Evolutionary conservation across 495 filamentous ascomycete genomes (phyloP).

Genomic region (Penicillium samsonianum): DNA sequence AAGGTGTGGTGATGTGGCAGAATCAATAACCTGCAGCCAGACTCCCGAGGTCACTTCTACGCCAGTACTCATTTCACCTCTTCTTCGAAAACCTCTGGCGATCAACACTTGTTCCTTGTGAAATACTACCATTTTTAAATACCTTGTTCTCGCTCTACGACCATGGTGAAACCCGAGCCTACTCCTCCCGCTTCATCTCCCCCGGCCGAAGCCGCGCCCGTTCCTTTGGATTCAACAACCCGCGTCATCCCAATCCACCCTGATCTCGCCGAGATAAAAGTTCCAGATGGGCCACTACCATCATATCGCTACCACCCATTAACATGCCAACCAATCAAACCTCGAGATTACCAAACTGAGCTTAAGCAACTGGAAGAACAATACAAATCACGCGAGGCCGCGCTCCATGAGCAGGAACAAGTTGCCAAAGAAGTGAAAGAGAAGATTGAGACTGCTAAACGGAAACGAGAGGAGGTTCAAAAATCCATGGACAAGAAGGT

Average conservation of each 20-base stretch:
- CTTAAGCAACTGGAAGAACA: slow-evolving; percentile 43
- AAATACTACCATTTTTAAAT: background rate
- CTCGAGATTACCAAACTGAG: slow-evolving; percentile 32
- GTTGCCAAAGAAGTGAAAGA: slow-evolving; percentile 42
- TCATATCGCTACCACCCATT: slow-evolving; percentile 41
- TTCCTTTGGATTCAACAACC: slow-evolving; percentile 39
- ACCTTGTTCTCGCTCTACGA: background rate
- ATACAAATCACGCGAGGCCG: slow-evolving; percentile 38
- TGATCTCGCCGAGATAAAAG: slow-evolving; percentile 41
- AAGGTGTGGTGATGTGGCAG: background rate
- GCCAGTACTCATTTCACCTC: background rate
- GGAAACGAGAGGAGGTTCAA: slow-evolving; percentile 45
- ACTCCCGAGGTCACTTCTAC: background rate
- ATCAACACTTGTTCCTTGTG: background rate
- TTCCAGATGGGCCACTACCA: slow-evolving; percentile 37
- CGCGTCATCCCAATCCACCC: slow-evolving; percentile 47
- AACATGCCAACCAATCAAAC: slow-evolving; percentile 40
- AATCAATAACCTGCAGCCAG: slow-evolving; percentile 1
- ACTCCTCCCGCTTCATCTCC: slow-evolving; percentile 37
- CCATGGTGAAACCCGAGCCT: slow-evolving; percentile 28
- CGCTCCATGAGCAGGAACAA: slow-evolving; percentile 43
- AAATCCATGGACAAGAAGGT: slow-evolving; percentile 48
- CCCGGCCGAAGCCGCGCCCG: slow-evolving; percentile 27
- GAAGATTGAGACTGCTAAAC: slow-evolving; percentile 41
- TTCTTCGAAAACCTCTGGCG: background rate